These are phyloP conservation scores for Spergularia bocconei DNA, from an alignment of 148 eudicot species.

Conservation along the genomic window DNA sequence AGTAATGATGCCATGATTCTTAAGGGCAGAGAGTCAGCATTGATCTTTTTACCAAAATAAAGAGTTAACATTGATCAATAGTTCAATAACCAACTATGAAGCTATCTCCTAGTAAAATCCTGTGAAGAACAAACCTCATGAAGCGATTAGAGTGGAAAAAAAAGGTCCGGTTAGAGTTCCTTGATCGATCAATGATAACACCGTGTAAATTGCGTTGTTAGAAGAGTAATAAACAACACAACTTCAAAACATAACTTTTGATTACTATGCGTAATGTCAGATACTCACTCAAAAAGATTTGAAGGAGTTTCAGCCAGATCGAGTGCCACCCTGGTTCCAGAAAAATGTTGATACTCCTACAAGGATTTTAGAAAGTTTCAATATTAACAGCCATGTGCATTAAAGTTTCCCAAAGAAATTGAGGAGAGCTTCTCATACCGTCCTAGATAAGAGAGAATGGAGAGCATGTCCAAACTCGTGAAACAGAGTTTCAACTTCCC, in stretches of 20 bases:
- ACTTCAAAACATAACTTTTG: neutral
- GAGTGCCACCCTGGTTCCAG: slow-evolving; percentile 91
- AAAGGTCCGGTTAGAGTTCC: neutral
- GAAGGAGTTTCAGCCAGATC: slow-evolving; percentile 99
- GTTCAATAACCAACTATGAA: neutral
- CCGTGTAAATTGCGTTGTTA: neutral
- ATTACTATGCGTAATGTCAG: neutral
- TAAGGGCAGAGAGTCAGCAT: neutral
- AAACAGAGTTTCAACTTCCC: slow-evolving; percentile 91
- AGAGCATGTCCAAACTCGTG: slow-evolving; percentile 99
- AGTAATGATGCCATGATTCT: neutral
- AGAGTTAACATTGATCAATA: too few species aligned
- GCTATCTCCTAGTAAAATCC: slow-evolving; percentile 1
- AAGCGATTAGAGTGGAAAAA: neutral
- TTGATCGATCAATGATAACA: neutral
- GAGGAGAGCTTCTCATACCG: slow-evolving; percentile 43
- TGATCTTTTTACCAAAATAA: too few species aligned
- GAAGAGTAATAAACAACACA: neutral
- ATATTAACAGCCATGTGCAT: slow-evolving; percentile 2
- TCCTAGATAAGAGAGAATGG: slow-evolving; percentile 91
- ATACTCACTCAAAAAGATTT: slow-evolving; percentile 89
- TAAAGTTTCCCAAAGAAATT: slow-evolving; percentile 11
- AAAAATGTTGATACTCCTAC: slow-evolving; percentile 96
- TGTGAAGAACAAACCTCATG: neutral
- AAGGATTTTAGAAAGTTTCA: slow-evolving; percentile 12